phyloP scores from a whole-genome alignment of 2,329 filamentous ascomycete genomes.

The Clarireedia monteithiana region DNA sequence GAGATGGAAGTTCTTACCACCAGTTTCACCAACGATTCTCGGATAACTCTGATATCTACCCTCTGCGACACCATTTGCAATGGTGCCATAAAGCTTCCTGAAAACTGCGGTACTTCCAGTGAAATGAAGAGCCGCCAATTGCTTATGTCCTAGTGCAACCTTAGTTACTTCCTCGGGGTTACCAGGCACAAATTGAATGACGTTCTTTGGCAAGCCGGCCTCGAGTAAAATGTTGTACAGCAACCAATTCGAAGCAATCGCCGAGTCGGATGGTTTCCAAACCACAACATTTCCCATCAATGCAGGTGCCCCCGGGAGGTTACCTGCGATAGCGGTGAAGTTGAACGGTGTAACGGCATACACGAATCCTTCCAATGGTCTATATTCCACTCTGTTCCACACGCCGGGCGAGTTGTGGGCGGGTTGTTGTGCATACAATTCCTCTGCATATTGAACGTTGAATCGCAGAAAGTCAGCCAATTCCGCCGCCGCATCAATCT shows the following conservation, averaged over 20 bases:
- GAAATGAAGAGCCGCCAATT: conserved; percentile 90
- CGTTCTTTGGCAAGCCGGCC: conserved; percentile 78
- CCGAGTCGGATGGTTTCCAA: conserved; percentile 87
- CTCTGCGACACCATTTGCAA: conserved; percentile 71
- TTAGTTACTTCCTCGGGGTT: conserved; percentile 79
- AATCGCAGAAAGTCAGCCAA: conserved; percentile 87
- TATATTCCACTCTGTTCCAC: conserved; percentile 88
- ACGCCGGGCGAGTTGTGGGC: conserved; percentile 73
- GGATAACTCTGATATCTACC: conserved; percentile 80
- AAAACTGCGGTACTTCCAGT: conserved; percentile 91
- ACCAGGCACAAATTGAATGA: conserved; percentile 89
- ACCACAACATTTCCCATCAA: conserved; percentile 90
- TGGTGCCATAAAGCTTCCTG: conserved; percentile 79
- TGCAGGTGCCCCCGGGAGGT: conserved; percentile 74
- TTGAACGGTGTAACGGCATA: conserved; percentile 94
- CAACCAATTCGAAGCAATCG: conserved; percentile 82
- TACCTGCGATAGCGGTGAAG: conserved; percentile 90
- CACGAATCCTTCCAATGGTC: conserved; percentile 87
- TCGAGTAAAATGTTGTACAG: conserved; percentile 85
- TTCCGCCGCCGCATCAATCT: conserved; percentile 93
- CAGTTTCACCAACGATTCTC: conserved; percentile 82
- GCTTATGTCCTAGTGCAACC: conserved; percentile 63
- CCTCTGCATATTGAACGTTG: conserved; percentile 88
- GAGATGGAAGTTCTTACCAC: conserved; percentile 90
- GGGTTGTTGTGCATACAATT: conserved; percentile 82